phyloP scores from a whole-genome alignment of 2,329 filamentous ascomycete genomes.

The Aspergillus oerlinghausenensis region DNA sequence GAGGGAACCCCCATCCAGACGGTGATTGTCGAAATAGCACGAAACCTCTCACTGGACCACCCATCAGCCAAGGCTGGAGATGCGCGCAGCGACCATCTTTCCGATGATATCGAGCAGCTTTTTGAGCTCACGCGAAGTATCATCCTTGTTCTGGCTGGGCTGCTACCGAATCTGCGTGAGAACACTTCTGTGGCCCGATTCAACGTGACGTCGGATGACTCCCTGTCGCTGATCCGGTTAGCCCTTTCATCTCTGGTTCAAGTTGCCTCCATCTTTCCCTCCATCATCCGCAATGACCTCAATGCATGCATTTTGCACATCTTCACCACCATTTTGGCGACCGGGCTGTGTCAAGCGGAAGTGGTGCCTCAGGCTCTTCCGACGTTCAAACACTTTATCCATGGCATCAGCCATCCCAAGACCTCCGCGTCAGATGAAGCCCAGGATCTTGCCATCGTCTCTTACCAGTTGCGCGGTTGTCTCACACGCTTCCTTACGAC shows the following conservation, averaged over 20 bases:
- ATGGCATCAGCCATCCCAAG: slow-evolving; percentile 56
- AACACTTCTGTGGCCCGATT: slow-evolving; percentile 61
- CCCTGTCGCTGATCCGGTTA: slow-evolving; percentile 71
- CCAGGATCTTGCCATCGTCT: slow-evolving; percentile 43
- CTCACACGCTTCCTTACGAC: slow-evolving; percentile 79
- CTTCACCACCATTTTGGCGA: slow-evolving; percentile 87
- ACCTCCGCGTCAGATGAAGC: slow-evolving; percentile 15
- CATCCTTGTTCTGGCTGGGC: slow-evolving; percentile 80
- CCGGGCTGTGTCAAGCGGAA: slow-evolving; percentile 77
- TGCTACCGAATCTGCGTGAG: slow-evolving; percentile 67
- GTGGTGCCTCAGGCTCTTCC: slow-evolving; percentile 87
- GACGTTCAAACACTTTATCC: slow-evolving; percentile 86
- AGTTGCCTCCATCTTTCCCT: slow-evolving; percentile 90
- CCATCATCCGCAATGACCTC: slow-evolving; percentile 92
- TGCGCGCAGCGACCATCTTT: slow-evolving; percentile 69
- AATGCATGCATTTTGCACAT: slow-evolving; percentile 97
- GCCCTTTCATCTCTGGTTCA: slow-evolving; percentile 86
- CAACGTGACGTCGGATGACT: slow-evolving; percentile 76
- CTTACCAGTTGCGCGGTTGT: slow-evolving; percentile 76
- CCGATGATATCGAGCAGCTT: slow-evolving; percentile 94
- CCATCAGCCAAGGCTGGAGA: slow-evolving; percentile 73
- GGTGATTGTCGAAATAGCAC: slow-evolving; percentile 90
- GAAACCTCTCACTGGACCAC: slow-evolving; percentile 84
- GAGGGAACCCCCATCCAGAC: slow-evolving; percentile 84
- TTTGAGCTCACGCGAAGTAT: slow-evolving; percentile 97